Evolutionary conservation across 345 rosid species (phyloP).

Genomic region (Citrus maxima): DNA sequence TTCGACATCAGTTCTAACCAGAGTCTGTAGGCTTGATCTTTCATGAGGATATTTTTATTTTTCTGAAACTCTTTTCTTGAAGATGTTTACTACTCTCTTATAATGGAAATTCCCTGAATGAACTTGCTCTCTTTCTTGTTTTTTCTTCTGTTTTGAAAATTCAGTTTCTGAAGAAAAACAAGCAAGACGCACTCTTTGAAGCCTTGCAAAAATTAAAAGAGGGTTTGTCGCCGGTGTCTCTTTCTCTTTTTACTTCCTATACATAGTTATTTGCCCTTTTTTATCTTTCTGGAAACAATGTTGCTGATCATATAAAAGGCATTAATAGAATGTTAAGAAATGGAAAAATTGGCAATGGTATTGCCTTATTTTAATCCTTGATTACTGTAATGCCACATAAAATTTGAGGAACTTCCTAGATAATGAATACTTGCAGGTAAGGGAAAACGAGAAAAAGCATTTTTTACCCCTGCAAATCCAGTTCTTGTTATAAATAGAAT

Average conservation of each 20-base stretch:
- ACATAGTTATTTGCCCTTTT: background rate
- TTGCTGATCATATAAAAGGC: no score
- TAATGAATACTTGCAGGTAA: no score
- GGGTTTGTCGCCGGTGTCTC: constrained; percentile 35
- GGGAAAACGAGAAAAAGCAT: no score
- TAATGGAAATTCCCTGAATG: background rate
- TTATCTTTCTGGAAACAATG: background rate
- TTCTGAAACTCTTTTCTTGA: background rate
- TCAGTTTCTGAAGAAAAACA: constrained; percentile 48
- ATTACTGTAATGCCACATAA: no score
- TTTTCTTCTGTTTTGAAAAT: constrained; percentile 6
- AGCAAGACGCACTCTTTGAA: constrained; percentile 58
- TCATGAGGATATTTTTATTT: background rate
- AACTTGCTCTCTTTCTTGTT: background rate
- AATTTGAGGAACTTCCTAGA: no score
- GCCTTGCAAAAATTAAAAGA: constrained; percentile 83
- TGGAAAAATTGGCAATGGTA: no score
- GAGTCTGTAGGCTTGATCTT: background rate
- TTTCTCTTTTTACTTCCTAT: background rate
- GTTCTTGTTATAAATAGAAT: background rate
- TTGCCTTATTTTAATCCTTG: no score
- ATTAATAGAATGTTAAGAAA: no score
- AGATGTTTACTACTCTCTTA: background rate
- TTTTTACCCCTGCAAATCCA: no score
- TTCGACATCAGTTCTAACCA: background rate